phyloP scores from a whole-genome alignment of 1,139 yeast species.

The Nadsonia starkeyi-henricii region DNA sequence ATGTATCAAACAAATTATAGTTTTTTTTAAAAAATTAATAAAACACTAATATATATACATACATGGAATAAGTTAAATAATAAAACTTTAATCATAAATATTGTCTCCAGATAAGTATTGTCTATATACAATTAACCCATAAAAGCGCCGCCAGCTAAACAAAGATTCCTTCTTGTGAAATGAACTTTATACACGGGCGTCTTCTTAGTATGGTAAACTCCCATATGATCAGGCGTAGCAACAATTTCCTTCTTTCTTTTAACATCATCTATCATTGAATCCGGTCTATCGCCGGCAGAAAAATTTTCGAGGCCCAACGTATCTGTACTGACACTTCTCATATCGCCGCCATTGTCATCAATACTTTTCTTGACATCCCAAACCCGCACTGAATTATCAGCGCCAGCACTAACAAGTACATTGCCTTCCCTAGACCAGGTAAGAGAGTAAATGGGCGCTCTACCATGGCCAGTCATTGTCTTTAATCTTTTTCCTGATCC shows the following conservation, averaged over 20 bases:
- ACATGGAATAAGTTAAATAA: not conserved
- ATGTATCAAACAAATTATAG: not conserved
- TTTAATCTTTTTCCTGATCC: slow-evolving; percentile 82
- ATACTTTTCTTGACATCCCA: slow-evolving; percentile 92
- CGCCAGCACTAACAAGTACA: slow-evolving; percentile 82
- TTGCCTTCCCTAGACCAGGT: slow-evolving; percentile 81
- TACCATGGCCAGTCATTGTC: slow-evolving; percentile 76
- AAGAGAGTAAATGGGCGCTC: slow-evolving; percentile 72
- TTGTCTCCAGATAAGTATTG: not conserved
- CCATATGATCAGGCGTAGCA: slow-evolving; percentile 81
- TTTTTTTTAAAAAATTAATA: not conserved
- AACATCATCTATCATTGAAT: not conserved
- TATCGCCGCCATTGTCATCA: slow-evolving; percentile 70
- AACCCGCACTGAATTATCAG: slow-evolving; percentile 83
- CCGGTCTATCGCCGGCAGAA: slow-evolving; percentile 24
- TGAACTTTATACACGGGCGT: slow-evolving; percentile 90
- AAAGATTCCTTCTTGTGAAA: slow-evolving; percentile 79
- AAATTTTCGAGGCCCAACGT: slow-evolving; percentile 4
- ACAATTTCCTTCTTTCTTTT: slow-evolving; percentile 51
- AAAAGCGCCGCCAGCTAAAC: slow-evolving; percentile 88
- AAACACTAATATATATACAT: not conserved
- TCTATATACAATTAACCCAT: slow-evolving; percentile 37
- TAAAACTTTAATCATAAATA: not conserved
- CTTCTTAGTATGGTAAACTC: slow-evolving; percentile 84
- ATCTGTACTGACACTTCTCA: slow-evolving; percentile 25